Conservation (phyloP, 257 asterid genomes). For the Jacaranda mimosifolia region DNA sequence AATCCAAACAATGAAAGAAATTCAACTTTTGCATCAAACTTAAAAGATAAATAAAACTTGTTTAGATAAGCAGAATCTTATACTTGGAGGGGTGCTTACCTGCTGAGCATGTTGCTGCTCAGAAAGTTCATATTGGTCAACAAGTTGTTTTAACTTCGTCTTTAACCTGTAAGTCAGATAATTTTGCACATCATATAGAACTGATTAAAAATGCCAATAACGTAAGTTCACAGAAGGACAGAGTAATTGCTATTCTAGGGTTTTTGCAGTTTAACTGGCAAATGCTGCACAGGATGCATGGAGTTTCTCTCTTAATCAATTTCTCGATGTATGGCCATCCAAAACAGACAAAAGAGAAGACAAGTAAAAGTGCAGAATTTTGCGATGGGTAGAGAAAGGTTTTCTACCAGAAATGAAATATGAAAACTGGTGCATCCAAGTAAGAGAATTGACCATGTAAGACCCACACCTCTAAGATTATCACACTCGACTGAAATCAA, state of each 20-base stretch:
- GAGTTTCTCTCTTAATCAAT: background rate
- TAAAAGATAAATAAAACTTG: slow-evolving; percentile 20
- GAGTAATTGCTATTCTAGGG: background rate
- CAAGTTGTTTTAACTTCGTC: slow-evolving; percentile 79
- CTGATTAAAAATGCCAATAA: slow-evolving; percentile 8
- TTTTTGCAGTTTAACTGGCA: background rate
- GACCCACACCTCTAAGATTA: background rate
- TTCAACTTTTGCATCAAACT: slow-evolving; percentile 31
- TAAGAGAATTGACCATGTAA: background rate
- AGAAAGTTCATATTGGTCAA: slow-evolving; percentile 84
- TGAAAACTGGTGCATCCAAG: background rate
- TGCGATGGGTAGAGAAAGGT: background rate
- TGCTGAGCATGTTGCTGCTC: slow-evolving; percentile 89
- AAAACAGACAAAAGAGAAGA: background rate
- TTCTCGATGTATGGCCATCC: background rate
- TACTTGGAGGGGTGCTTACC: slow-evolving; percentile 49
- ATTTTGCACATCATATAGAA: slow-evolving; percentile 17
- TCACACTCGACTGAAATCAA: background rate
- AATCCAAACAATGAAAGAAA: slow-evolving; percentile 27
- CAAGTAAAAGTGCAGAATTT: slow-evolving; percentile 6
- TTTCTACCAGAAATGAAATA: background rate
- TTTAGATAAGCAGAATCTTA: slow-evolving; percentile 21
- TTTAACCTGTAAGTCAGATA: slow-evolving; percentile 74
- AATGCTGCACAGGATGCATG: slow-evolving; percentile 3
- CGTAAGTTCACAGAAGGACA: background rate